These are phyloP conservation scores for Naganishia onofrii DNA, from an alignment of 768 basidiomycete genomes.

Conservation along the genomic window DNA sequence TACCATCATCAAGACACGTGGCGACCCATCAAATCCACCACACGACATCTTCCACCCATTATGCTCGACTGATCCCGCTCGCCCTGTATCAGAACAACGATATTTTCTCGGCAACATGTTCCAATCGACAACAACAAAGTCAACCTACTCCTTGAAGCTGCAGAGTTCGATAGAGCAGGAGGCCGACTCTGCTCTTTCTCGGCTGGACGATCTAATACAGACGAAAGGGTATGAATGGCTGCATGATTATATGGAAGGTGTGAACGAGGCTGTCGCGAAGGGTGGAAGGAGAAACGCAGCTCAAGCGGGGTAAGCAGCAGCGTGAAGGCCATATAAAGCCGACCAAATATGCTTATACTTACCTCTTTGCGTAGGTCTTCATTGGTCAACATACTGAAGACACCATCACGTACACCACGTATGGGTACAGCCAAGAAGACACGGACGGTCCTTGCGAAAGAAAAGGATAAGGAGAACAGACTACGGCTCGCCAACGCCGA, in stretches of 20 bases:
- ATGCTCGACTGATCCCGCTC: neutral
- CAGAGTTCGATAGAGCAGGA: slow-evolving; percentile 36
- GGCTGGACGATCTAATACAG: slow-evolving; percentile 43
- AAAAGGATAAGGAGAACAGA: slow-evolving; percentile 41
- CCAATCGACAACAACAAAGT: neutral
- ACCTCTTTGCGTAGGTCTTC: slow-evolving; percentile 3
- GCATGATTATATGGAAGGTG: slow-evolving; percentile 45
- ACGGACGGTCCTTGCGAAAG: slow-evolving; percentile 41
- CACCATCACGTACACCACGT: slow-evolving; percentile 38
- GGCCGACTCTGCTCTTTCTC: slow-evolving; percentile 35
- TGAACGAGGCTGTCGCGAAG: slow-evolving; percentile 34
- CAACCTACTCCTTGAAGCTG: slow-evolving; percentile 40
- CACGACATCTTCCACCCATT: neutral
- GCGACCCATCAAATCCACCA: neutral
- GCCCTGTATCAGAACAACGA: neutral
- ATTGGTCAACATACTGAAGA: slow-evolving; percentile 47
- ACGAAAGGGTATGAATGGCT: slow-evolving; percentile 48
- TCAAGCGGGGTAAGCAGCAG: slow-evolving; percentile 17
- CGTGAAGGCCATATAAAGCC: neutral
- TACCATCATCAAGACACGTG: neutral
- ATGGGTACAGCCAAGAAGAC: slow-evolving; percentile 47
- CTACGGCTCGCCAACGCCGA: slow-evolving; percentile 34
- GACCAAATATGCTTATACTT: neutral
- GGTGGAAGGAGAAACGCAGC: slow-evolving; percentile 21
- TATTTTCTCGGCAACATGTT: slow-evolving; percentile 12